These are phyloP conservation scores for Citrus sp. DNA, from an alignment of 345 rosid species.

Conservation along the genomic window DNA sequence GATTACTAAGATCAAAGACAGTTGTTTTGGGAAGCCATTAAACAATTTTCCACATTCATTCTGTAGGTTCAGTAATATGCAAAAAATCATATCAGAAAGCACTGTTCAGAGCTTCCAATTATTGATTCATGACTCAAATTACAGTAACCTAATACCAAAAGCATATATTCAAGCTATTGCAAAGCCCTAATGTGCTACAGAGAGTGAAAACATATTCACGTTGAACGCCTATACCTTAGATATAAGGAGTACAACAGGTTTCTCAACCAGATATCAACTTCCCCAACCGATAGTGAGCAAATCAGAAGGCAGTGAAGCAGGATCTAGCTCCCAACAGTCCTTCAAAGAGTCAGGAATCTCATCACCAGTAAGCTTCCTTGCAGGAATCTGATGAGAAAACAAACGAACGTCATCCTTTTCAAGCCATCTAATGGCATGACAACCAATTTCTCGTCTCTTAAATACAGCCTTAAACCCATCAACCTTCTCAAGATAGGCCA, in stretches of 20 bases:
- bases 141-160: background rate
- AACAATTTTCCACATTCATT: background rate
- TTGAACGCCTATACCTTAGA: background rate
- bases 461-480: slow-evolving; percentile 59
- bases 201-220: background rate
- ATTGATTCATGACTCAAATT: background rate
- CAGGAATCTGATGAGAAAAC: slow-evolving; percentile 89
- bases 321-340: slow-evolving; percentile 88
- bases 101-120: background rate
- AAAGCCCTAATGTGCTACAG: background rate
- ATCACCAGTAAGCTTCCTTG: slow-evolving; percentile 54
- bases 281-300: slow-evolving; percentile 23
- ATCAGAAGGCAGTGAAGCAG: slow-evolving; percentile 60
- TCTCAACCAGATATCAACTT: slow-evolving; percentile 12
- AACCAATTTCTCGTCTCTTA: slow-evolving; percentile 66
- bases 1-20: background rate
- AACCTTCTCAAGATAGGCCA: slow-evolving; percentile 78
- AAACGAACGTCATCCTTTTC: slow-evolving; percentile 48
- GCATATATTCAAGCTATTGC: background rate
- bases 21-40: background rate
- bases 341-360: slow-evolving; percentile 40
- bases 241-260: background rate
- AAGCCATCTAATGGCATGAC: slow-evolving; percentile 59
- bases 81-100: background rate
- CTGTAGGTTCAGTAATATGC: background rate